A percentile compares a stretch with the other conserved stretches of the same genome.
Conservation (phyloP, 176 grass and related monocot species). For the Puccinellia tenuiflora region DNA sequence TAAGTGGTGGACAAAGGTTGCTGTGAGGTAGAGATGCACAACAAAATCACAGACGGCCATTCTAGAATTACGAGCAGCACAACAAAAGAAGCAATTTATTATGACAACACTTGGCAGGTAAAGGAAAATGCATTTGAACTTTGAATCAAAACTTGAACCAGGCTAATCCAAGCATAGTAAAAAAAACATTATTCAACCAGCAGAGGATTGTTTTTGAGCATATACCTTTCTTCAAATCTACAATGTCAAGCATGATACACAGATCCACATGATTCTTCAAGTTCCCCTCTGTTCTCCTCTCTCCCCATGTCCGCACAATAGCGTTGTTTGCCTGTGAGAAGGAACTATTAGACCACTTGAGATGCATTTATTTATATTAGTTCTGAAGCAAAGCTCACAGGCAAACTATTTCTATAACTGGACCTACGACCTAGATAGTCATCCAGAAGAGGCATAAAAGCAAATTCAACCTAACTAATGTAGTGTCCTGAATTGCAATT, state of each 20-base stretch:
- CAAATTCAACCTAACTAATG: background rate
- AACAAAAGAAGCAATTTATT: background rate
- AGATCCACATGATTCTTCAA: slow-evolving; percentile 76
- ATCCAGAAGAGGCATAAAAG: background rate
- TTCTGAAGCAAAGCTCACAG: background rate
- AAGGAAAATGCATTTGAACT: background rate
- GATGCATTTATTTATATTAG: background rate
- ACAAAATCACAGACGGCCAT: background rate
- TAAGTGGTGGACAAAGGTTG: background rate
- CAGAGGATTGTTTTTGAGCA: background rate
- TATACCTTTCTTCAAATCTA: slow-evolving; percentile 63
- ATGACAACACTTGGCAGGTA: background rate
- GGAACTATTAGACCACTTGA: background rate
- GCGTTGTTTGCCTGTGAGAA: slow-evolving; percentile 63
- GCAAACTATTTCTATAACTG: background rate
- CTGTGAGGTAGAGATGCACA: background rate
- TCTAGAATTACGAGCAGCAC: background rate
- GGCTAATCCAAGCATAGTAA: background rate
- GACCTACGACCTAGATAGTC: background rate
- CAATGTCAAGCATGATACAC: slow-evolving; percentile 72
- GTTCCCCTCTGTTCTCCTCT: slow-evolving; percentile 50
- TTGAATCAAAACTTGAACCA: background rate
- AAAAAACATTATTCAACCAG: background rate
- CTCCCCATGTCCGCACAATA: slow-evolving; percentile 65
- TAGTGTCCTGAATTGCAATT: background rate